These are phyloP conservation scores for Penicilliopsis zonata DNA, from an alignment of 495 filamentous ascomycete species.

Conservation along the genomic window DNA sequence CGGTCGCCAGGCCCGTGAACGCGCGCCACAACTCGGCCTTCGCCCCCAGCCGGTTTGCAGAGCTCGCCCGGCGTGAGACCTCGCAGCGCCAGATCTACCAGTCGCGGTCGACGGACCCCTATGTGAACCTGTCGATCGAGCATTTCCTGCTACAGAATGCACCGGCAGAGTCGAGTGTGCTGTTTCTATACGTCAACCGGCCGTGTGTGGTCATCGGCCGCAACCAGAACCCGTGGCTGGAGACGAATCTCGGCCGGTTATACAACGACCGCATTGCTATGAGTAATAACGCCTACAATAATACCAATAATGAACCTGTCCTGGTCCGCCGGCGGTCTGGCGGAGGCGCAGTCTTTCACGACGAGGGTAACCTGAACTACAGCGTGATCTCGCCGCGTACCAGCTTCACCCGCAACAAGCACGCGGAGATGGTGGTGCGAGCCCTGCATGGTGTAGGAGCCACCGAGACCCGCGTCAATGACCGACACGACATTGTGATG, in stretches of 20 bases:
- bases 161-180: slow-evolving; percentile 53
- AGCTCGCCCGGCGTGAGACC: slow-evolving; percentile 25
- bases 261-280: slow-evolving; percentile 17
- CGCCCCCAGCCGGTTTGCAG: slow-evolving; percentile 24
- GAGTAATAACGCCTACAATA: slow-evolving; percentile 2
- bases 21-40: slow-evolving; percentile 25
- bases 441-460: slow-evolving; percentile 46
- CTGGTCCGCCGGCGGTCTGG: slow-evolving; percentile 77
- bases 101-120: slow-evolving; percentile 63
- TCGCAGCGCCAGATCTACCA: slow-evolving; percentile 62
- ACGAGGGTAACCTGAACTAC: slow-evolving; percentile 86
- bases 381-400: slow-evolving; percentile 70
- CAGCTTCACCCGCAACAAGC: slow-evolving; percentile 68
- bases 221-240: slow-evolving; percentile 96
- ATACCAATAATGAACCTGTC: slow-evolving; percentile 27
- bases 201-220: slow-evolving; percentile 84
- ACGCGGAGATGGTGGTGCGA: slow-evolving; percentile 81
- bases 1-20: no score
- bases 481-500: slow-evolving; percentile 86
- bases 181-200: slow-evolving; percentile 80
- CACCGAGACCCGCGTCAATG: slow-evolving; percentile 57
- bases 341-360: slow-evolving; percentile 90
- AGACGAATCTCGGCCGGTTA: slow-evolving; percentile 61
- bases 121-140: slow-evolving; percentile 90
- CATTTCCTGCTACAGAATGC: slow-evolving; percentile 72